Percentiles rank a stretch among this genome's conserved stretches.
Conservation (phyloP, 2,329 filamentous ascomycete genomes). For the Trichoderma atroviride region DNA sequence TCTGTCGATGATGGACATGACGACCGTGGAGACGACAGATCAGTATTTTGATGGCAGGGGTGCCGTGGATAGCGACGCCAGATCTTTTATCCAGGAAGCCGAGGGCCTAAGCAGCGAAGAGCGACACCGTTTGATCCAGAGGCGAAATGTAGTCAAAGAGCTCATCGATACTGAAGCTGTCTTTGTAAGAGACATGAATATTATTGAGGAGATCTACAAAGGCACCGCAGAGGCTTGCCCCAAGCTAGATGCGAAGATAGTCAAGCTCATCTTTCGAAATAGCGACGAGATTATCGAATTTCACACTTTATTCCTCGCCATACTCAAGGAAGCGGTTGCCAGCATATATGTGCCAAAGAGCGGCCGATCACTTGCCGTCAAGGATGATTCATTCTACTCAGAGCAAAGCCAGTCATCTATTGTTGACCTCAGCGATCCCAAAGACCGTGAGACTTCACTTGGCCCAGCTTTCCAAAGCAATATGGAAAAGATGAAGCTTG, state of each 20-base stretch:
- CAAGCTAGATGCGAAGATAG: slow-evolving; percentile 77
- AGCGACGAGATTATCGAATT: slow-evolving; percentile 88
- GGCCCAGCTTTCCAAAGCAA: slow-evolving; percentile 59
- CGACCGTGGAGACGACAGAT: slow-evolving; percentile 49
- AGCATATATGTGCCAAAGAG: slow-evolving; percentile 72
- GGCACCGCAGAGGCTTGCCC: slow-evolving; percentile 83
- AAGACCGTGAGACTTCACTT: slow-evolving; percentile 56
- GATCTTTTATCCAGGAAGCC: slow-evolving; percentile 42
- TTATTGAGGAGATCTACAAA: slow-evolving; percentile 97
- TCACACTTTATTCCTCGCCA: slow-evolving; percentile 75
- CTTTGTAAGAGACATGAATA: slow-evolving; percentile 94
- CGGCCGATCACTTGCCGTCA: slow-evolving; percentile 47
- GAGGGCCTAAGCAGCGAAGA: slow-evolving; percentile 55
- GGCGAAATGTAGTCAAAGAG: slow-evolving; percentile 85
- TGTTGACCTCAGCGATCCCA: slow-evolving; percentile 52
- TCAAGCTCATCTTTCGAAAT: slow-evolving; percentile 90
- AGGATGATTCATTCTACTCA: slow-evolving; percentile 47
- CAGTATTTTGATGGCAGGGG: slow-evolving; percentile 43
- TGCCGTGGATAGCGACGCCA: slow-evolving; percentile 44
- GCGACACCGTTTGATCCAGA: slow-evolving; percentile 73
- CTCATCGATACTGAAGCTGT: slow-evolving; percentile 89
- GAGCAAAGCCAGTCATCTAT: slow-evolving; percentile 45
- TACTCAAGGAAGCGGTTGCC: slow-evolving; percentile 79
- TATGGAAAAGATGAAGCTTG: slow-evolving; percentile 62
- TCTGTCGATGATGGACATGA: slow-evolving; percentile 49